Evolutionary conservation across 371 early-diverging fungal species (phyloP).

Genomic region (Rhizopus microsporus): DNA sequence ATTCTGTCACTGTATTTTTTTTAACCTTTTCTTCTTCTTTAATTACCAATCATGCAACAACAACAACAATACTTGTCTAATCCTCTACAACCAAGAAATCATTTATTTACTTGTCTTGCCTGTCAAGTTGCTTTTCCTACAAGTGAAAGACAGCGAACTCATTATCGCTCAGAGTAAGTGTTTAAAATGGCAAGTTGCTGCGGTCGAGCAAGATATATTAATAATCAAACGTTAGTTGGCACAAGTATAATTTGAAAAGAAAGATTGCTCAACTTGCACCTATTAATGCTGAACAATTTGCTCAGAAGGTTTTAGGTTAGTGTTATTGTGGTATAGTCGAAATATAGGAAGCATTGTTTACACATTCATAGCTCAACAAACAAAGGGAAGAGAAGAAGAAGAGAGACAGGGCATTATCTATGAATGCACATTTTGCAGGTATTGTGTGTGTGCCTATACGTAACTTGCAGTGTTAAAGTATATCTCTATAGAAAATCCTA

Average conservation of each 20-base stretch:
- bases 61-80: constrained; percentile 17
- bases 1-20: background rate
- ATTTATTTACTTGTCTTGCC: constrained; percentile 66
- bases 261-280: constrained; percentile 82
- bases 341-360: background rate
- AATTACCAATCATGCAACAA: constrained; percentile 1
- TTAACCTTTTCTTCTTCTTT: background rate
- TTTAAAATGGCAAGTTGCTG: background rate
- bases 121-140: constrained; percentile 87
- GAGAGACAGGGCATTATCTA: constrained; percentile 42
- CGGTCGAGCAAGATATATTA: background rate
- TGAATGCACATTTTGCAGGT: constrained; percentile 47
- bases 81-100: constrained; percentile 27
- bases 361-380: constrained; percentile 44
- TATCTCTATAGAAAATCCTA: constrained; percentile 62
- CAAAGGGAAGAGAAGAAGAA: constrained; percentile 41
- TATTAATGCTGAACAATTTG: constrained; percentile 74
- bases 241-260: constrained; percentile 88
- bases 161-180: constrained; percentile 77
- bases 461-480: background rate
- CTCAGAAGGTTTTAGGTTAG: constrained; percentile 59
- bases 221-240: constrained; percentile 58
- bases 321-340: background rate
- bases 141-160: constrained; percentile 80
- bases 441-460: constrained; percentile 5